Evolutionary conservation across 129 eudicot genomes (phyloP), one percentile per base, ranked within the genome.

Genomic region (Arctium minus): DNA sequence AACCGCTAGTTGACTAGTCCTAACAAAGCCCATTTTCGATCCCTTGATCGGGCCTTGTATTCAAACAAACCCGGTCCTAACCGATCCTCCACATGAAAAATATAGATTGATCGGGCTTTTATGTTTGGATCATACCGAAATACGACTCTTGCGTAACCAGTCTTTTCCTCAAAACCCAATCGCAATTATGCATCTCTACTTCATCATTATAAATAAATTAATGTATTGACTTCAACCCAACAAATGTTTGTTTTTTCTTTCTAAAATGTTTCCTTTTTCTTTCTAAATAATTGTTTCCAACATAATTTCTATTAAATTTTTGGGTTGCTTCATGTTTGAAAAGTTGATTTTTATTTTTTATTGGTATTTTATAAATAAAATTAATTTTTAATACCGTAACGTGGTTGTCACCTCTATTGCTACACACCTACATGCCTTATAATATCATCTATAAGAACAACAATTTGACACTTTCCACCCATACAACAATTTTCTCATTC

Each of bases 381-480:
- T 13, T 44, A 79, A 11, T 64, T 84, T 84, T 50, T 73, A 73
- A 50, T 78, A 65, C 22, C 33, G 27, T 81, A 86, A 82, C 89
- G 89, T 86, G 89, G 82, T 86, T 79, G 79, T 86, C 89, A 86
- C 89, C 68, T 77, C 83, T 82, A 77, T 67, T 44, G 22, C 68
- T 60, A 71, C 29, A 77, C 78, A 27, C 80, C 83, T 6, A 69
- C 77, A 40, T 15, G 76, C 62, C 81, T 76, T 68, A 12, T 76
- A 68, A 36, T 17, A 44, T 33, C 79, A 40, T 70, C 75, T 82
- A 86, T 86, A 86, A 78, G 72, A 77, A 82, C 76, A 77, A 67
- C 76, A 65, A 42, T 67, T 15, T 72, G 80, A 64, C 70, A 77
- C 68, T 8, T 53, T 33, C 79, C 39, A 75, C 30, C 60, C 81